phyloP scores from a whole-genome alignment of 768 basidiomycete genomes.

The Boletus fagicola region DNA sequence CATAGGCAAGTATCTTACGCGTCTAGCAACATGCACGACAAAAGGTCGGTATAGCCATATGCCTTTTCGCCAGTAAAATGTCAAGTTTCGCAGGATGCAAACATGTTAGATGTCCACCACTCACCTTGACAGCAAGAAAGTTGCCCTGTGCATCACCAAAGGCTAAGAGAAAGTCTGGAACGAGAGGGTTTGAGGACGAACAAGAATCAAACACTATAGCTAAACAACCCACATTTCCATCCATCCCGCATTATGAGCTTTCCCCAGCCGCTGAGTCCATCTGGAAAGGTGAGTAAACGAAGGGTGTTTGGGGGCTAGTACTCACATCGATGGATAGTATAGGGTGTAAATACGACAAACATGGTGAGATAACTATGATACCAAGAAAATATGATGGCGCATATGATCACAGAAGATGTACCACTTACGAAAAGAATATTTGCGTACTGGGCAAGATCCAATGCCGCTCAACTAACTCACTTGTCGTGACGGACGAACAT shows the following conservation, averaged over 20 bases:
- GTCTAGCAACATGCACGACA: conserved; percentile 90
- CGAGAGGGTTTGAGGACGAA: neutral
- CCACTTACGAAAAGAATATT: conserved; percentile 70
- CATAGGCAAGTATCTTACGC: conserved; percentile 46
- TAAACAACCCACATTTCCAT: conserved; percentile 70
- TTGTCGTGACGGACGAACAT: conserved; percentile 59
- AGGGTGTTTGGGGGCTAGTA: neutral
- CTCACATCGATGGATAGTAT: conserved; percentile 85
- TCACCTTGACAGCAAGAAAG: conserved; percentile 75
- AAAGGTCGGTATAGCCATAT: conserved; percentile 78
- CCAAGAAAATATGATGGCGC: neutral
- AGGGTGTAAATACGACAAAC: conserved; percentile 77
- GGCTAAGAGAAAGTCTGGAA: conserved; percentile 72
- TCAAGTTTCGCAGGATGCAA: neutral
- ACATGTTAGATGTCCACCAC: neutral
- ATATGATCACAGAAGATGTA: neutral
- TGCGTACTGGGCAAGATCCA: conserved; percentile 80
- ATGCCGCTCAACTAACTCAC: conserved; percentile 60
- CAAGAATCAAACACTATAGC: neutral
- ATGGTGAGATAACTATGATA: conserved; percentile 64
- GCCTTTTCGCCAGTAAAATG: conserved; percentile 41
- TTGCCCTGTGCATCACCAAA: conserved; percentile 83
- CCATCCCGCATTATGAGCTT: conserved; percentile 73
- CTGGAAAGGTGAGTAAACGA: conserved; percentile 36
- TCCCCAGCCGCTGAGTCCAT: conserved; percentile 77